Percentiles rank a stretch among this genome's conserved stretches.
phyloP scores from a whole-genome alignment of 2,329 filamentous ascomycete species.

The Ophiostoma australiae region DNA sequence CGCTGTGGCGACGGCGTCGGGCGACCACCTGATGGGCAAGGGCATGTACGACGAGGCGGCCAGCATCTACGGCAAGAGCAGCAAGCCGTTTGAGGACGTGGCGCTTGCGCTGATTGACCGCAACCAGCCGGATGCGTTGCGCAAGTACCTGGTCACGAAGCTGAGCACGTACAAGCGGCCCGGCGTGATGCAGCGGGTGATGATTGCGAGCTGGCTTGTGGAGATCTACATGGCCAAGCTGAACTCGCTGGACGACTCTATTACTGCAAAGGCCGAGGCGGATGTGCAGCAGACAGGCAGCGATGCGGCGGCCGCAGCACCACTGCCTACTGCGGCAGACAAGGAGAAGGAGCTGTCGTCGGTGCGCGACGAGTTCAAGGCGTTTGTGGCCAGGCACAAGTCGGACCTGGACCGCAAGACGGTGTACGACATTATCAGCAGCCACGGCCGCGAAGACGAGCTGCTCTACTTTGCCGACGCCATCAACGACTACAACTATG shows the following conservation, averaged over 20 bases:
- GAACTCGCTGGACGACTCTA: constrained; percentile 88
- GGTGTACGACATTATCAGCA: constrained; percentile 91
- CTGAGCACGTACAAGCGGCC: constrained; percentile 75
- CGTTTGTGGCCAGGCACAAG: constrained; percentile 82
- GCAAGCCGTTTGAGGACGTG: constrained; percentile 94
- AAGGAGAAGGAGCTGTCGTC: constrained; percentile 53
- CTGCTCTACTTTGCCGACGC: constrained; percentile 85
- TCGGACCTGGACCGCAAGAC: constrained; percentile 84
- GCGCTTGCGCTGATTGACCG: constrained; percentile 86
- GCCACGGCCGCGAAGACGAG: constrained; percentile 90
- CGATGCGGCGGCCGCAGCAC: constrained; percentile 46
- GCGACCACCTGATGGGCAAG: constrained; percentile 78
- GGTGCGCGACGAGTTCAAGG: constrained; percentile 75
- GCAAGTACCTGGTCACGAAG: constrained; percentile 84
- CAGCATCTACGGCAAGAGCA: constrained; percentile 86
- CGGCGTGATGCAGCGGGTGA: constrained; percentile 83
- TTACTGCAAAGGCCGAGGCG: constrained; percentile 37
- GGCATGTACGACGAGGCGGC: constrained; percentile 83
- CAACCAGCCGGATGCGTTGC: constrained; percentile 80
- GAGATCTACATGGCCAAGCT: constrained; percentile 97
- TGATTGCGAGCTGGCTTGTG: constrained; percentile 92
- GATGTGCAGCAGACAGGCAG: constrained; percentile 75
- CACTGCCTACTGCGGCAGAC: constrained; percentile 58
- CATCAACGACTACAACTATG: constrained; percentile 88
- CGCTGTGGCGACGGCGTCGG: constrained; percentile 83